Base-by-base conservation (phyloP, 176 grass and related monocot genomes). In the Cymbopogon citratus region DNA sequence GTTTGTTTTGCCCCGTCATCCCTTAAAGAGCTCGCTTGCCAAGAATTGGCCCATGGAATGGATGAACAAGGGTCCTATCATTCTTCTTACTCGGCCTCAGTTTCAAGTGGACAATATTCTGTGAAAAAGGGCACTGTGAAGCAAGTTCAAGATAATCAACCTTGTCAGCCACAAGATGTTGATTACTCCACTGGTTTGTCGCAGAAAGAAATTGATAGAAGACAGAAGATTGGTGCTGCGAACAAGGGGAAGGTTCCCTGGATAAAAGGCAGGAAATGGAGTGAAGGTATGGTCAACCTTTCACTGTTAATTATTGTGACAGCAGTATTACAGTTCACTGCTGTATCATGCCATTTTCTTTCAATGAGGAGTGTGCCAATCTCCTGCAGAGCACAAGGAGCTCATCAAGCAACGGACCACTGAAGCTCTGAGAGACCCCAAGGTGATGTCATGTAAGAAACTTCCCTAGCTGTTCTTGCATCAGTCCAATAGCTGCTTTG, bases 371-470 rank as follows among this genome's bases (percentile, higher is more conserved):
- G 3, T 48, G 44, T 62, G 8, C 7, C 33, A 61, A 78, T 78
- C 18, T 81, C 63, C 54, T 88, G 60, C 63, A 98, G 95, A 98
- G 75, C 91, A 93, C 23, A 89, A 80, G 77, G 78, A 92, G 38
- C 81, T 74, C 78, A 98, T 94, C 77, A 94, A 69, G 74, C 80
- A 84, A 83, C 81, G 86, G 39, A 98, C 88, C 27, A 31, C 66
- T 13, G 84, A 94, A 80, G 92, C 90, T 75, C 79, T 94, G 79
- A 93, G 84, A 68, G 87, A 94, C 57, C 95, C 92, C 88, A 94
- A 98, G 95, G 95, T 98, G 95, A 98, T 94, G 95, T 85, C 88
- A 90, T 94, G 90, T 94, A 93, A 94, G 94, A 90, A 83, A 76
- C 33, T 35, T 78, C 70, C 63, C 71, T 54, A 84, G 49, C 33